phyloP scores from a whole-genome alignment of 2,329 filamentous ascomycete genomes.

The Bipolaris victoriae region DNA sequence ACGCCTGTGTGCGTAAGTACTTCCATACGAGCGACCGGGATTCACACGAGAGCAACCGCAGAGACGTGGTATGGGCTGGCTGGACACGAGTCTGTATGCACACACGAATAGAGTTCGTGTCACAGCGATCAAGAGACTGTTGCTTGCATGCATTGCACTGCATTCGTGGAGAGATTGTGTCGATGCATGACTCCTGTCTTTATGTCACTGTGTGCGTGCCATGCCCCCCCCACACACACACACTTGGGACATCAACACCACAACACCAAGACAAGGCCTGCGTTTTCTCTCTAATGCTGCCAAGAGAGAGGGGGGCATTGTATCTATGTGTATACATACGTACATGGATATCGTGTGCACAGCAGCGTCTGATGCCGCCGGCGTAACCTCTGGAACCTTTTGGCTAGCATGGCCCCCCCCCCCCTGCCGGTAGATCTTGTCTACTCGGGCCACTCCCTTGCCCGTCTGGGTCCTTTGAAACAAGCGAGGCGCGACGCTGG shows the following conservation, averaged over 20 bases:
- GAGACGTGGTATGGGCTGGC: constrained; percentile 21
- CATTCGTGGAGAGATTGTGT: background rate
- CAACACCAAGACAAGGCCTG: constrained; percentile 6
- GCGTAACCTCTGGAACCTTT: background rate
- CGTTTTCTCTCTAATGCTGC: background rate
- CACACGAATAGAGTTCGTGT: background rate
- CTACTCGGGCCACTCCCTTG: constrained; percentile 31
- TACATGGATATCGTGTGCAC: background rate
- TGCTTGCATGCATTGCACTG: constrained; percentile 25
- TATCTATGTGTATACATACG: too few species aligned
- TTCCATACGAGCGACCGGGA: background rate
- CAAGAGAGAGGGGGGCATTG: too few species aligned
- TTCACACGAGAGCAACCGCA: constrained; percentile 3
- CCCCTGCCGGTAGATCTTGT: constrained; percentile 25
- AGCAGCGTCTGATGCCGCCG: constrained; percentile 8
- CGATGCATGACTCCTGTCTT: background rate
- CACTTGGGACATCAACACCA: background rate
- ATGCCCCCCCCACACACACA: too few species aligned
- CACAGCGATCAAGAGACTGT: constrained; percentile 24
- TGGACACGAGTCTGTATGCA: constrained; percentile 12
- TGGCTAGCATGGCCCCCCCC: constrained; percentile 10
- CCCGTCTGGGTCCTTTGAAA: constrained; percentile 35
- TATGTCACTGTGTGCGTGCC: background rate
- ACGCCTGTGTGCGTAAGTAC: background rate
- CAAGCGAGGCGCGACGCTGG: constrained; percentile 21